A percentile compares a stretch with the other conserved stretches of the same genome.
These are phyloP conservation scores for Typha latifolia DNA, from an alignment of 176 grass and related monocot genomes.

Conservation along the genomic window DNA sequence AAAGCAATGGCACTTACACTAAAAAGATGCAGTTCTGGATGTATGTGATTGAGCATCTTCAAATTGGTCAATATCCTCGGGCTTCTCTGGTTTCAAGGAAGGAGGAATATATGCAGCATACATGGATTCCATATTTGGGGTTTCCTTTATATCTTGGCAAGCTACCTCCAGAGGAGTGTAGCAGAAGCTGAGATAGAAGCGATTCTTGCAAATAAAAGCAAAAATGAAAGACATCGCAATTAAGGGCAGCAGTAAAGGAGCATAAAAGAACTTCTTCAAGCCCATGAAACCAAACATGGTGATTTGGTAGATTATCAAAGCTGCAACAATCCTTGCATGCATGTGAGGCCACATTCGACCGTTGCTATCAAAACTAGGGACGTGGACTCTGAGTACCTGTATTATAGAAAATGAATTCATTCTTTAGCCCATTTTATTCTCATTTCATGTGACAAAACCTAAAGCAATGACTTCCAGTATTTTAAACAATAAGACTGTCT, in stretches of 20 bases:
- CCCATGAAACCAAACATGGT: constrained; percentile 73
- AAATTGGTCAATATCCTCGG: constrained; percentile 54
- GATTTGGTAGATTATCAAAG: constrained; percentile 63
- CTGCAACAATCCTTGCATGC: constrained; percentile 47
- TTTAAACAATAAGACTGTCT: constrained; percentile 7
- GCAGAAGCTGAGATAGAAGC: constrained; percentile 56
- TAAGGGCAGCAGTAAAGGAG: constrained; percentile 27
- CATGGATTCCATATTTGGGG: constrained; percentile 53
- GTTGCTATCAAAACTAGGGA: constrained; percentile 66
- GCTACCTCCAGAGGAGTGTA: constrained; percentile 71
- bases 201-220: constrained; percentile 41
- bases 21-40: constrained; percentile 52
- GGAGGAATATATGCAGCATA: constrained; percentile 56
- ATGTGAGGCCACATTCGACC: constrained; percentile 98
- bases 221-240: constrained; percentile 50
- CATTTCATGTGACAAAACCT: too few species aligned
- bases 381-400: constrained; percentile 67
- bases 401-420: not conserved
- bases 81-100: constrained; percentile 60
- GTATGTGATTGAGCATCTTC: constrained; percentile 54
- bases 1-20: constrained; percentile 16
- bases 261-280: constrained; percentile 22
- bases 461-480: not conserved
- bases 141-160: constrained; percentile 35
- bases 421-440: too few species aligned